Base-by-base conservation (phyloP, 177 flowering plant genomes). In the Vitis hybrid region DNA sequence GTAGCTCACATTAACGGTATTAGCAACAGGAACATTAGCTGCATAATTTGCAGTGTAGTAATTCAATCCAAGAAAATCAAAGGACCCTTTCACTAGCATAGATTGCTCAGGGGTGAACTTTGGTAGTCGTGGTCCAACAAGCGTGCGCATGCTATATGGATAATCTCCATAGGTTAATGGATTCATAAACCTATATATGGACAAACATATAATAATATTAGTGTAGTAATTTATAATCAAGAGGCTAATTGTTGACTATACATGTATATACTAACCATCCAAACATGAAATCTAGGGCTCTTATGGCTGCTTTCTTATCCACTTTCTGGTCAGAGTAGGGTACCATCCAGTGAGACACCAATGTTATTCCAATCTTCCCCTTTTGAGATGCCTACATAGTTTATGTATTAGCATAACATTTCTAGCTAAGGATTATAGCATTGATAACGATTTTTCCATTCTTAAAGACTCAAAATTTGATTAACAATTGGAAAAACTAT, bases 281-380 rank as follows among this genome's bases (percentile, higher is more conserved):
- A 10, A 71, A 64, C 14, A 63, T 18, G 66, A 84, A 86, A 60
- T 84, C 86, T 3, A 81, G 32, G 48, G 74, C 82, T 73, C 88
- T 69, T 17, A 14, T 62, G 46, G 87, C 85, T 2, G 90, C 90
- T 50, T 54, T 52, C 4, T 11, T 15, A 60, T 64, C 13, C 1
- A 71, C 65, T 20, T 48, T 51, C n/a, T 81, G 58, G 2, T 49
- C 7, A 18, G 54, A 58, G 24, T 62, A 71, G 2, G 88, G 91
- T 3, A 63, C 53, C 4, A 79, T 20, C 86, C 85, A 85, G 24
- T 18, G 41, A 2, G 69, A 13, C 10, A 73, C 71, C 3, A 79
- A 6, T 5, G 84, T 71, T 15, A 85, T 77, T 46, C 88, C 89
- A 30, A 87, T 84, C 17, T 56, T 35, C 0, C 91, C 88, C 48